These are phyloP conservation scores for Sonneratia caseolaris DNA, from an alignment of 345 rosid genomes.

Conservation along the genomic window DNA sequence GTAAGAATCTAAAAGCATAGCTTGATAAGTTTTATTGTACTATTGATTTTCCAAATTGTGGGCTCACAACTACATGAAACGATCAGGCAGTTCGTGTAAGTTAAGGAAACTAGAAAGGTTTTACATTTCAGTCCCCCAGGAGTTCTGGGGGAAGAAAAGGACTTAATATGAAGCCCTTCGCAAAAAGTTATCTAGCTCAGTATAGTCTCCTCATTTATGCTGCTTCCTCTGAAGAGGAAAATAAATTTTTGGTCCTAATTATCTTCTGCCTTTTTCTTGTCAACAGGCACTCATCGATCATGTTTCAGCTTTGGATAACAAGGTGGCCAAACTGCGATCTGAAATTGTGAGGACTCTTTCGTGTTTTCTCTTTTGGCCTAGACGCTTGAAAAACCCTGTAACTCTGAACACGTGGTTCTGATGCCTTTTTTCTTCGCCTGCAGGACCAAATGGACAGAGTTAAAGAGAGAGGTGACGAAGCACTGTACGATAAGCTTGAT, in stretches of 20 bases:
- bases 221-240: neutral
- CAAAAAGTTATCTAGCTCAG: neutral
- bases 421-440: neutral
- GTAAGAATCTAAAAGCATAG: neutral
- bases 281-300: conserved; percentile 72
- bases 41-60: neutral
- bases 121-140: too few species aligned
- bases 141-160: too few species aligned
- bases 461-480: conserved; percentile 47
- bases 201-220: neutral
- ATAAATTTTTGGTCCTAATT: conserved; percentile 4
- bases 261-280: conserved; percentile 12
- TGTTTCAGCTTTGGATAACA: conserved; percentile 38
- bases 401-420: neutral
- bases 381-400: neutral
- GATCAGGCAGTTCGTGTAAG: neutral
- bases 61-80: neutral
- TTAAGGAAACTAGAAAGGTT: neutral
- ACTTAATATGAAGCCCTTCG: neutral
- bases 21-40: neutral
- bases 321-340: conserved; percentile 54
- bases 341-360: conserved; percentile 53
- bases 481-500: conserved; percentile 52
- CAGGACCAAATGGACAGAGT: conserved; percentile 61
- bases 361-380: neutral